These are phyloP conservation scores for Vachellia collinsii DNA, from an alignment of 306 rosid genomes.

Conservation along the genomic window DNA sequence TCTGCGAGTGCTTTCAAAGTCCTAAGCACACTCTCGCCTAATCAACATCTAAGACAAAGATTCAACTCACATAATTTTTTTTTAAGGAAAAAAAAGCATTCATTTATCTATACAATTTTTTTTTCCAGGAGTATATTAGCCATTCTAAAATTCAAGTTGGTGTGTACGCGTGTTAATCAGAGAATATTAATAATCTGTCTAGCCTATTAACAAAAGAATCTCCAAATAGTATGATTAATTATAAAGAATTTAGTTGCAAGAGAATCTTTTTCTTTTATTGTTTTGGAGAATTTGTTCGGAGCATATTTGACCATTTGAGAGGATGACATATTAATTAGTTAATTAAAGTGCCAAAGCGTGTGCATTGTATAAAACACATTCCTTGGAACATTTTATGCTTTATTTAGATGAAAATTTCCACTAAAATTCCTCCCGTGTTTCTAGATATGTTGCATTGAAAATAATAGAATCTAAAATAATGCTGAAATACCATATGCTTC, in stretches of 20 bases:
- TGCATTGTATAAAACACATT: neutral
- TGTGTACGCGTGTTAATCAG: neutral
- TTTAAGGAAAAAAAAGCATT: no score
- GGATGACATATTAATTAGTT: neutral
- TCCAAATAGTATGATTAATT: neutral
- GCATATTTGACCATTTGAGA: neutral
- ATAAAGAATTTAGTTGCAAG: neutral
- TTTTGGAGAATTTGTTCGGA: neutral
- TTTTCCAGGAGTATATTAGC: neutral
- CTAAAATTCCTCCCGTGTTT: neutral
- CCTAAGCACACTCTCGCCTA: no score
- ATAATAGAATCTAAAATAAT: no score
- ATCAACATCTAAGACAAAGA: no score
- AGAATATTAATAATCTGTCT: neutral
- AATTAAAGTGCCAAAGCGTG: neutral
- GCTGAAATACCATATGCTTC: neutral
- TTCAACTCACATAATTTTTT: no score
- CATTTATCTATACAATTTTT: no score
- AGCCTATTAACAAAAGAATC: neutral
- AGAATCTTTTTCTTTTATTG: neutral
- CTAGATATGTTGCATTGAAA: neutral
- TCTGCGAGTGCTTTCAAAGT: no score
- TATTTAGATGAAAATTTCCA: neutral
- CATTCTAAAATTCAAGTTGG: neutral
- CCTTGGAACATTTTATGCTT: neutral